Base-by-base conservation (phyloP, 306 rosid genomes). In the Hippophae tibetana region DNA sequence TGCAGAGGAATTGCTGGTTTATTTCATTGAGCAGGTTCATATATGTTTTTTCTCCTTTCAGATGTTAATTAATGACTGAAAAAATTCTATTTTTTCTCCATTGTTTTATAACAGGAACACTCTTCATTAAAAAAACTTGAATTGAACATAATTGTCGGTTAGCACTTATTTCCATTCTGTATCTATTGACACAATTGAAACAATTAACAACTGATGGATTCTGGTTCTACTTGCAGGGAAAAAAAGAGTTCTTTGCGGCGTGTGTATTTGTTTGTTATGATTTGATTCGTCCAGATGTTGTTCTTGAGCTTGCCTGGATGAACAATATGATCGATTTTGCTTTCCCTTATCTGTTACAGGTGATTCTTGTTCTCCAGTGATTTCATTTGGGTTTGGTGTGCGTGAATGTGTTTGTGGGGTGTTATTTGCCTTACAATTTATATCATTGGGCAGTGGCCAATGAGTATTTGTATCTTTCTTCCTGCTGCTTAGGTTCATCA, bases 171-270 rank as follows among this genome's bases (percentile, higher is more conserved):
- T 31, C 38, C 38, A 0, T 31, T 4, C 3, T 31, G 38, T 31
- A 31, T 4, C 38, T 31, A 31, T 4, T 31, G 38, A 31, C 38
- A 49, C 53, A 13, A 23, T 49, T n/a, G 6, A 10, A 7, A 6
- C 7, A 0, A 13, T 12, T 13, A 12, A 18, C 38, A 23, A 44
- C 45, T 45, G 52, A 13, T 59, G 49, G 64, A 43, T 67, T 26
- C 73, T 50, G 56, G 8, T 57, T 67, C 63, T 10, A 56, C 9
- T 67, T 80, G 69, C 93, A 93, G 99, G 97, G 95, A 75, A 93
- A 88, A 90, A 93, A 93, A 76, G 99, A 93, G 74, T 93, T 95
- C 81, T 88, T 86, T 65, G 99, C 99, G 12, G 84, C 99, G 9
- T 88, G 99, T 70, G 88, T 93, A 71, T 93, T 88, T 74, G 99